A percentile compares a stretch with the other conserved stretches of the same genome.
Evolutionary conservation across 2,329 filamentous ascomycete species (phyloP).

Genomic region (Penicillium sp.): DNA sequence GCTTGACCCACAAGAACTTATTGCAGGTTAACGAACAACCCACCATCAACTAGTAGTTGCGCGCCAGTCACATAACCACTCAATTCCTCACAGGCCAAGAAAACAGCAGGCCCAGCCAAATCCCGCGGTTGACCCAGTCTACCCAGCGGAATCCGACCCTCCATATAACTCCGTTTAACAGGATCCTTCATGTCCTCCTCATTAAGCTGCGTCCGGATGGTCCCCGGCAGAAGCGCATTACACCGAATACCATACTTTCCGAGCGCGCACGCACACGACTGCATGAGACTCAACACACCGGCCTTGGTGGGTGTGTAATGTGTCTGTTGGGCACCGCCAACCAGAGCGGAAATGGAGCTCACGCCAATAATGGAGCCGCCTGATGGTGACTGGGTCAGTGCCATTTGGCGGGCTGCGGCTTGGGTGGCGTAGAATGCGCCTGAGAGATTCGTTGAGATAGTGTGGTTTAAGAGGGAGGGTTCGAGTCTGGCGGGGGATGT

Average conservation of each 20-base stretch:
- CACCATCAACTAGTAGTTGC: constrained; percentile 82
- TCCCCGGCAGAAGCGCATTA: constrained; percentile 80
- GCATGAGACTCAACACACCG: constrained; percentile 75
- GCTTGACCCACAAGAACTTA: constrained; percentile 35
- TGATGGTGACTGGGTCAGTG: constrained; percentile 62
- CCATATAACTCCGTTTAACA: constrained; percentile 72
- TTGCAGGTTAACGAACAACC: constrained; percentile 85
- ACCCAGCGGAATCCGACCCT: constrained; percentile 74
- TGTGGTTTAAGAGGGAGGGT: constrained; percentile 67
- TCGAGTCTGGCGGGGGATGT: constrained; percentile 49
- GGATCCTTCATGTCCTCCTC: constrained; percentile 75
- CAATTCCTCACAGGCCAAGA: constrained; percentile 74
- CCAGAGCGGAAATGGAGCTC: constrained; percentile 42
- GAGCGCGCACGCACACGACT: constrained; percentile 75
- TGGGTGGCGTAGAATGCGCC: constrained; percentile 88
- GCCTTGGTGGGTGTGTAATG: constrained; percentile 92
- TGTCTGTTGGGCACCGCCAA: constrained; percentile 71
- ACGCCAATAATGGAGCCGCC: constrained; percentile 71
- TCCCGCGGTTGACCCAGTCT: constrained; percentile 70
- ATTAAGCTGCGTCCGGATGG: constrained; percentile 79
- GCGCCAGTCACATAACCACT: constrained; percentile 80
- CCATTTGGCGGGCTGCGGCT: constrained; percentile 82
- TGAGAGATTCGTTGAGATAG: constrained; percentile 76
- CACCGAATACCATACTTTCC: constrained; percentile 74
- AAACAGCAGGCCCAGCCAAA: constrained; percentile 79